A percentile compares a stretch with the other conserved stretches of the same genome.
Evolutionary conservation across 805 yeast genomes (phyloP).

Genomic region (Ascoidea asiatica): DNA sequence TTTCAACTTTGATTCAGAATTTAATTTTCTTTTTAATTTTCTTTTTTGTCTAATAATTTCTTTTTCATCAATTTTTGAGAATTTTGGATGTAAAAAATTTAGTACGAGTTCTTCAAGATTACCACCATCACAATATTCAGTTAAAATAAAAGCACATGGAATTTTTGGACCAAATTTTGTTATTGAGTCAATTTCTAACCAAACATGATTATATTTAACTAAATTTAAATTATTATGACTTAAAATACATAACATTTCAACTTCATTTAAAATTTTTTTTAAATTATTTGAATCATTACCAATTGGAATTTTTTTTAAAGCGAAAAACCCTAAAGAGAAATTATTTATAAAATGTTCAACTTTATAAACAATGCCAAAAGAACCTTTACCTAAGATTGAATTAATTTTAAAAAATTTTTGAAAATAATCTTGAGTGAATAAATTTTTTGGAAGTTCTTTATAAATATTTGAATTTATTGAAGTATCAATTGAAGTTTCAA

Average conservation of each 20-base stretch:
- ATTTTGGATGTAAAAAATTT: constrained; percentile 21
- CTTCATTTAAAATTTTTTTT: constrained; percentile 62
- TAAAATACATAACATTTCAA: constrained; percentile 43
- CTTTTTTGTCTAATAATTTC: constrained; percentile 11
- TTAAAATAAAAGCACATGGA: constrained; percentile 58
- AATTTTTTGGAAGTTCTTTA: constrained; percentile 26
- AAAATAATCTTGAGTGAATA: constrained; percentile 78
- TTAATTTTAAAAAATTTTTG: constrained; percentile 52
- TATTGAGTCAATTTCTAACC: constrained; percentile 60
- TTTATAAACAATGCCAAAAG: constrained; percentile 72
- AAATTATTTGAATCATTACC: constrained; percentile 66
- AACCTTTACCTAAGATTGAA: constrained; percentile 62
- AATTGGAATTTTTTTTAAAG: constrained; percentile 72
- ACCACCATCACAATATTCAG: constrained; percentile 85
- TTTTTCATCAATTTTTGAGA: constrained; percentile 23
- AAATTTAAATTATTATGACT: constrained; percentile 43
- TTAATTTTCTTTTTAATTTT: constrained; percentile 12
- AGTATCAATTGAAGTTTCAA: background rate
- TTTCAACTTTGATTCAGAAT: background rate
- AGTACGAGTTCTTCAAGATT: constrained; percentile 58
- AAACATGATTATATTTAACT: constrained; percentile 80
- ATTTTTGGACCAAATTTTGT: constrained; percentile 41
- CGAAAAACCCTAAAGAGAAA: constrained; percentile 63
- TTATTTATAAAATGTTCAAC: constrained; percentile 69
- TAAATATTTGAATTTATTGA: background rate